Base-by-base conservation (phyloP, 2,329 filamentous ascomycete species). In the Lachnellula subtilissima region DNA sequence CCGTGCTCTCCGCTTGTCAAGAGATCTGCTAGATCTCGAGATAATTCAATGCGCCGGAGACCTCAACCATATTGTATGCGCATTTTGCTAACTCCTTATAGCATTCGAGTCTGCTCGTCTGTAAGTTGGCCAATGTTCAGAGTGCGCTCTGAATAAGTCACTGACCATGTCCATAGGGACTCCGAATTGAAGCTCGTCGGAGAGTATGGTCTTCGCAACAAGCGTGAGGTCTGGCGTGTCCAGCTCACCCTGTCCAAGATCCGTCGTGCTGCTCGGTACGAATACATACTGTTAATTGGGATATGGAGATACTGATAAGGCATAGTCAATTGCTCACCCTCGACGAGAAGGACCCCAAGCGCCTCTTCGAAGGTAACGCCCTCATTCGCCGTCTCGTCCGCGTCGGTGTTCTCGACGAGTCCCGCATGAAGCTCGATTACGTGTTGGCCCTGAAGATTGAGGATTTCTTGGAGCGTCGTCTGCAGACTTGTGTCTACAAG, bases 371-470 rank as follows among this genome's bases (percentile, higher is more conserved):
- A 86, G 94, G 94, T 81, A 99, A 99, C 80, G 94, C 94, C 77
- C 87, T 99, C 77, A 99, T 99, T 88, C 94, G 94, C 78, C 94
- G 94, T 89, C 91, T 99, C 69, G 94, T 99, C 69, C 94, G 94
- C 78, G 92, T 97, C 76, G 94, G 94, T 90, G 94, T 99, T 74
- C 91, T 99, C 74, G 94, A 99, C 78, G 94, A 99, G 85, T 92
- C 92, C 77, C 94, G 94, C 86, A 99, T 99, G 94, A 99, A 97
- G 89, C 94, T 99, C 85, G 94, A 99, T 97, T 97, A 99, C 88
- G 94, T 99, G 76, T 83, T 99, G 76, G 94, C 94, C 81, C 88
- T 99, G 62, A 96, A 96, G 86, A 89, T 95, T 73, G 94, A 99
- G 82, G 94, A 99, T 81, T 99, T 99, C 88, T 86, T 99, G 81